Evolutionary conservation across 345 rosid species (phyloP).

Genomic region (Syzygium jambos): DNA sequence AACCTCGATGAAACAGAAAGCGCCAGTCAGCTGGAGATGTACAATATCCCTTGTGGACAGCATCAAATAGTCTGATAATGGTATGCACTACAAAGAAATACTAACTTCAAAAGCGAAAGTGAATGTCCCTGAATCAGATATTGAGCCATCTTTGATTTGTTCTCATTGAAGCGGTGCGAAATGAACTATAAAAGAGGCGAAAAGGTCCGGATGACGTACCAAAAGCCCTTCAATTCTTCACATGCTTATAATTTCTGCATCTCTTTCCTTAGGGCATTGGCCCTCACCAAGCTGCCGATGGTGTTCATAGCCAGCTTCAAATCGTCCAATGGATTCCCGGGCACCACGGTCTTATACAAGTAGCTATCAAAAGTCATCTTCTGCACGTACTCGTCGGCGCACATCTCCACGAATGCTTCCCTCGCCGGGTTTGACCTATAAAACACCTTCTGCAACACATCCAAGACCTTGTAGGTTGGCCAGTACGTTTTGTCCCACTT

Average conservation of each 20-base stretch:
- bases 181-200: not conserved
- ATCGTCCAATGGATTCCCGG: constrained; percentile 82
- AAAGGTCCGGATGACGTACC: not conserved
- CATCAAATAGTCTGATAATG: not conserved
- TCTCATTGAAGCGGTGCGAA: not conserved
- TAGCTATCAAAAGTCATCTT: constrained; percentile 96
- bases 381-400: constrained; percentile 84
- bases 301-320: constrained; percentile 85
- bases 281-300: constrained; percentile 92
- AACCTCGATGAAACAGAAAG: not conserved
- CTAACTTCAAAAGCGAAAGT: not conserved
- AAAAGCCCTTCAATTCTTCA: not conserved
- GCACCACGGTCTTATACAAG: constrained; percentile 73
- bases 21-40: not conserved
- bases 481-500: constrained; percentile 94
- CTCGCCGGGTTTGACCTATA: constrained; percentile 86
- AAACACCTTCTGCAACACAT: constrained; percentile 79
- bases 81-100: not conserved
- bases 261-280: constrained; percentile 81
- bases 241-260: constrained; percentile 65
- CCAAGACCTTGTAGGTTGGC: constrained; percentile 90
- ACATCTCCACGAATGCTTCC: constrained; percentile 93
- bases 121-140: not conserved
- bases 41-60: not conserved
- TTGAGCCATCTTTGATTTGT: not conserved